Evolutionary conservation across 441 rosid species (phyloP).

Genomic region (Populus trichocarpa): DNA sequence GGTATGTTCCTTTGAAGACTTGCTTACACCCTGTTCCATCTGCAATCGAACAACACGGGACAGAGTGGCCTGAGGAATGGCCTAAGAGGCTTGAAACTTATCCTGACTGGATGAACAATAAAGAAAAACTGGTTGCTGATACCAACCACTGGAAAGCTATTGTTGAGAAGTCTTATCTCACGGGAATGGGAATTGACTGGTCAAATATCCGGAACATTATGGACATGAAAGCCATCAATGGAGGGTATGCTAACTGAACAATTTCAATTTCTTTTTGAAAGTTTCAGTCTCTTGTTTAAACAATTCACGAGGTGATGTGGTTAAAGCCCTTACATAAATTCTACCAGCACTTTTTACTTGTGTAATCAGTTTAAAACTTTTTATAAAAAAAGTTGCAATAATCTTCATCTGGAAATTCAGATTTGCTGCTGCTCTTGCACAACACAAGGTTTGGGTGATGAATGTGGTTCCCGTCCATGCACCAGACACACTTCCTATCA

Average conservation of each 20-base stretch:
- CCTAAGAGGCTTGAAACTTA: conserved; percentile 86
- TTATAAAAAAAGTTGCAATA: not conserved
- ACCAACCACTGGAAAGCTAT: conserved; percentile 74
- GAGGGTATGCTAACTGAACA: conserved; percentile 57
- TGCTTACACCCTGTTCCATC: conserved; percentile 83
- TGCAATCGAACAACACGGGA: conserved; percentile 80
- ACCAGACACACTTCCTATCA: conserved; percentile 83
- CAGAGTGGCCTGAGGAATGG: conserved; percentile 98
- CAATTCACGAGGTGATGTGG: not conserved
- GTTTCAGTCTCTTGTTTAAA: not conserved
- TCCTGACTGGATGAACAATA: conserved; percentile 81
- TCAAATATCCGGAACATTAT: conserved; percentile 66
- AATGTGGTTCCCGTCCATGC: conserved; percentile 85
- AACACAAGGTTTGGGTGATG: conserved; percentile 86
- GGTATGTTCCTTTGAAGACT: conserved; percentile 75
- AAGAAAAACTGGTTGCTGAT: conserved; percentile 58
- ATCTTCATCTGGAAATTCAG: conserved; percentile 35
- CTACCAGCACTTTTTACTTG: not conserved
- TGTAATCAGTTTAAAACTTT: not conserved
- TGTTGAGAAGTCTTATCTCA: conserved; percentile 71
- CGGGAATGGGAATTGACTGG: conserved; percentile 88
- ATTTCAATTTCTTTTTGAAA: conserved; percentile 6
- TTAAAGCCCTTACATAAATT: not conserved
- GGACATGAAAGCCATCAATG: conserved; percentile 96
- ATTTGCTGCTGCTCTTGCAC: conserved; percentile 79